Evolutionary conservation across 148 eudicot genomes (phyloP).

Genomic region (Bassia scoparia): DNA sequence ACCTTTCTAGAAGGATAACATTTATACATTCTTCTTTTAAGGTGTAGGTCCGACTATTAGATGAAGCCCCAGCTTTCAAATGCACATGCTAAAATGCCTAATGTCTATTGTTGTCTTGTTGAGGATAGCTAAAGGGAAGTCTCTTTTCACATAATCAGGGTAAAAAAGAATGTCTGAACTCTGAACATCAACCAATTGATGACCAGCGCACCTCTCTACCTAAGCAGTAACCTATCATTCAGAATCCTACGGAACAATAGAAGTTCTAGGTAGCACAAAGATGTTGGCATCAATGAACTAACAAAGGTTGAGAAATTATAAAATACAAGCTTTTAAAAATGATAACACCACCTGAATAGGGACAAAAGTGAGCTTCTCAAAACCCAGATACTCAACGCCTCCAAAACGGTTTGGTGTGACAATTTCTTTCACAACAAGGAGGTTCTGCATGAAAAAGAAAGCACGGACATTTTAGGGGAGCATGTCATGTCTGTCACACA

Average conservation of each 20-base stretch:
- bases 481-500: not conserved
- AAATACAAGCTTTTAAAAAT: not conserved
- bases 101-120: too few relatives aligned
- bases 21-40: too few relatives aligned
- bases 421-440: conserved; percentile 71
- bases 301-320: not conserved
- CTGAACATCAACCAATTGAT: not conserved
- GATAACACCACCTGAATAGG: conserved; percentile 74
- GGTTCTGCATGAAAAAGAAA: conserved; percentile 61
- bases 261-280: not conserved
- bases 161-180: not conserved
- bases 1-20: too few relatives aligned
- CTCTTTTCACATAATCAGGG: not conserved
- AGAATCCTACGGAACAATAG: not conserved
- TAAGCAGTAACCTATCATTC: not conserved
- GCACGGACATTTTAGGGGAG: conserved; percentile 3
- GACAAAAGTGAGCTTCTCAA: conserved; percentile 89
- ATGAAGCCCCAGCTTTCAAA: too few relatives aligned
- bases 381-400: conserved; percentile 74
- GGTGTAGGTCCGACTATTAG: too few relatives aligned
- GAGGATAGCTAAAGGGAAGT: not conserved
- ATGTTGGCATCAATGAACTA: not conserved
- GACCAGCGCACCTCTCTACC: not conserved
- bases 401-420: conserved; percentile 91
- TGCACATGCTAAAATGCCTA: too few relatives aligned